A percentile compares a stretch with the other conserved stretches of the same genome.
These are phyloP conservation scores for Verticillium dahliae DNA, from an alignment of 2,329 filamentous ascomycete species.

Conservation along the genomic window DNA sequence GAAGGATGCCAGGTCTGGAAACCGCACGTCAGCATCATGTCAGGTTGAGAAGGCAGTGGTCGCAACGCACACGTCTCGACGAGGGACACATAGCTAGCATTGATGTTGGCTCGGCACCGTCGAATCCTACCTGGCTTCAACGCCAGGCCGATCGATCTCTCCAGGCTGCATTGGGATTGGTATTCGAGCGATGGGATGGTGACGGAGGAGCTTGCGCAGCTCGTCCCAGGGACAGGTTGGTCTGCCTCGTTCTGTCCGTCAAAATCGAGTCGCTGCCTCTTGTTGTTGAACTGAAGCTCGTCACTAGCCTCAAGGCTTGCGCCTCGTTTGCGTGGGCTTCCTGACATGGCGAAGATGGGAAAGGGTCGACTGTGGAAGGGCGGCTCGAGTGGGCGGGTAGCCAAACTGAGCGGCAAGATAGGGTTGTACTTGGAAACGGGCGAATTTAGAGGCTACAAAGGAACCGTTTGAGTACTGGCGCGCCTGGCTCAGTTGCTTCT, in stretches of 20 bases:
- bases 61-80: constrained; percentile 49
- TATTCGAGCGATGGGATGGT: constrained; percentile 20
- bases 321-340: not conserved
- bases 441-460: no score
- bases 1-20: constrained; percentile 41
- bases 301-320: not conserved
- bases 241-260: not conserved
- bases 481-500: no score
- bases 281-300: not conserved
- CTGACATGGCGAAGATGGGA: not conserved
- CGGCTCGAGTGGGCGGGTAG: not conserved
- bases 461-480: no score
- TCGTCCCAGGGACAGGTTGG: not conserved
- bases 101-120: constrained; percentile 45
- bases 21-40: constrained; percentile 3
- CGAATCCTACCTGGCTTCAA: constrained; percentile 54
- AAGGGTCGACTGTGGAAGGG: not conserved
- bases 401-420: no score
- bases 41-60: constrained; percentile 12
- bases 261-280: not conserved
- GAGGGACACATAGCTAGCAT: constrained; percentile 48
- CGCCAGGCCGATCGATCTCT: constrained; percentile 48
- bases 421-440: no score
- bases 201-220: not conserved
- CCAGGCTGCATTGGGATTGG: constrained; percentile 35